A percentile compares a stretch with the other conserved stretches of the same genome.
These are phyloP conservation scores for Aspergillus egyptiacus DNA, from an alignment of 495 filamentous ascomycete species.

Conservation along the genomic window DNA sequence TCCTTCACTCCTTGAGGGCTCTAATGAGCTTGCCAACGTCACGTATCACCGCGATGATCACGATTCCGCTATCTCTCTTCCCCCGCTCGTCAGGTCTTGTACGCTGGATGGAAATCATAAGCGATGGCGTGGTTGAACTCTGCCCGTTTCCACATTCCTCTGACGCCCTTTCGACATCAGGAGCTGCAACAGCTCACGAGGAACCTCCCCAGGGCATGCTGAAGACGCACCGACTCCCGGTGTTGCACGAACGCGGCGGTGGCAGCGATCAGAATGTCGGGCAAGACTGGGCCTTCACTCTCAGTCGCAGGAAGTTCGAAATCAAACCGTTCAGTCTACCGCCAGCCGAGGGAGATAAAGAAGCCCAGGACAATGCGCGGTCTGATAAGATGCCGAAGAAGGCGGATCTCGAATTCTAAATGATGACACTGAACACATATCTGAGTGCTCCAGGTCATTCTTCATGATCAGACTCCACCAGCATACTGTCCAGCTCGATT, in stretches of 20 bases:
- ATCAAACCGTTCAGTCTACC: conserved; percentile 88
- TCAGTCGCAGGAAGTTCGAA: conserved; percentile 76
- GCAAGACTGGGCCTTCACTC: conserved; percentile 82
- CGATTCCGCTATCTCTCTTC: conserved; percentile 73
- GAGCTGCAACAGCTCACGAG: conserved; percentile 49
- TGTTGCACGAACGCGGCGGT: conserved; percentile 82
- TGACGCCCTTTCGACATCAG: conserved; percentile 49
- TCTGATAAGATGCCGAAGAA: conserved; percentile 51
- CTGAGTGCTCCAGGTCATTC: conserved; percentile 24
- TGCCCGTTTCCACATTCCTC: conserved; percentile 72
- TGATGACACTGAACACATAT: too few relatives aligned
- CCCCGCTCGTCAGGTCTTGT: conserved; percentile 72
- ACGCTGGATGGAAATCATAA: conserved; percentile 81
- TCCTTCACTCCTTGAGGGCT: conserved; percentile 72
- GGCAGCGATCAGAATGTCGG: conserved; percentile 62
- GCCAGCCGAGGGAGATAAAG: conserved; percentile 73
- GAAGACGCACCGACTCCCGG: conserved; percentile 72
- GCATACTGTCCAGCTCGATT: conserved; percentile 58
- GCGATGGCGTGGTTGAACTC: conserved; percentile 83
- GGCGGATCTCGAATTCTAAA: conserved; percentile 68
- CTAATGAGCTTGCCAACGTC: conserved; percentile 61
- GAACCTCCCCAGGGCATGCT: conserved; percentile 83
- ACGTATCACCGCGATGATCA: conserved; percentile 68
- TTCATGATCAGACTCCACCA: conserved; percentile 43
- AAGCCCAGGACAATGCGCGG: conserved; percentile 54